Evolutionary conservation across 805 yeast species (phyloP).

Genomic region (Ogataea naganishii): DNA sequence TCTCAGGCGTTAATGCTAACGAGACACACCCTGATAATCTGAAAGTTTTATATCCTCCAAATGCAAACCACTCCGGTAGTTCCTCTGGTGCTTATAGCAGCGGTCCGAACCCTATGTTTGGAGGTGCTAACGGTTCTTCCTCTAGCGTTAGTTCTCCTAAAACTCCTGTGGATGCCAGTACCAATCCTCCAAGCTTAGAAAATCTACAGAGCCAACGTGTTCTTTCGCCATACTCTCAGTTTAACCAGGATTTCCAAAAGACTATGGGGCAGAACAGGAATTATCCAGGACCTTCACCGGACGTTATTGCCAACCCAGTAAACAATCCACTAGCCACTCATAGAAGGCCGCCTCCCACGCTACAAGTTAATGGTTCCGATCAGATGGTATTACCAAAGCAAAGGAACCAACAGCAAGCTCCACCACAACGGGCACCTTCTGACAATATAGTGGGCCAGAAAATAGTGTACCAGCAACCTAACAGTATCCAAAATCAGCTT

Average conservation of each 20-base stretch:
- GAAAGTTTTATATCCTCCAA: constrained; percentile 2
- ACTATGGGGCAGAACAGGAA: constrained; percentile 14
- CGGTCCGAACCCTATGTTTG: no score
- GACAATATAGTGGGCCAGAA: constrained; percentile 16
- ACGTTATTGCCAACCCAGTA: no score
- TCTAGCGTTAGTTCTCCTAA: no score
- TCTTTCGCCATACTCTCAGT: constrained; percentile 27
- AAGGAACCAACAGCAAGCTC: constrained; percentile 8
- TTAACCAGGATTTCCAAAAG: constrained; percentile 20
- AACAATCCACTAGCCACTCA: no score
- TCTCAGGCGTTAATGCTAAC: neutral
- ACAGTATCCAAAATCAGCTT: constrained; percentile 4
- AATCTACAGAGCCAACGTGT: constrained; percentile 10
- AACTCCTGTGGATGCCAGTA: no score
- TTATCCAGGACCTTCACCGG: no score
- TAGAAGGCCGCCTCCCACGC: no score
- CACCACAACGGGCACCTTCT: constrained; percentile 16
- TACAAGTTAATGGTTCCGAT: no score
- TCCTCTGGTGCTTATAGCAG: no score
- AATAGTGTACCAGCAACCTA: constrained; percentile 6
- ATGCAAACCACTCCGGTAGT: no score
- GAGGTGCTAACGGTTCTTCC: no score
- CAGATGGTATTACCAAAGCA: constrained; percentile 13
- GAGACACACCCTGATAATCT: constrained; percentile 2
- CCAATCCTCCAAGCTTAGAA: no score